Conservation (phyloP, 352 stramenopile species). For the Albugo laibachii region DNA sequence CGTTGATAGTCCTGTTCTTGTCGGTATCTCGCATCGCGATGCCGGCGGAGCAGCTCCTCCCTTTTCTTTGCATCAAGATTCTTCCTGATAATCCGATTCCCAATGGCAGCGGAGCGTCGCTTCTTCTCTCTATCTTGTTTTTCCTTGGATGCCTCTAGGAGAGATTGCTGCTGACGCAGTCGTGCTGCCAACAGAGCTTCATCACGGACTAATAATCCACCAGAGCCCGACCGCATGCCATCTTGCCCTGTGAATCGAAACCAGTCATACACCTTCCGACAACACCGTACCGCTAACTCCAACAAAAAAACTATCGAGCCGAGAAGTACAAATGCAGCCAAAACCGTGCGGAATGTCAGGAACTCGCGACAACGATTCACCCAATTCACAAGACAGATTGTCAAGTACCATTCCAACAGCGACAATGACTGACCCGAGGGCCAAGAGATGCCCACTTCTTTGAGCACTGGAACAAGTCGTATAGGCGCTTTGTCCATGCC, state of each 20-base stretch:
- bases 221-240: background rate
- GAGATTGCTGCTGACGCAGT: slow-evolving; percentile 11
- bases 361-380: slow-evolving; percentile 5
- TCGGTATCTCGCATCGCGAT: background rate
- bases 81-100: no score
- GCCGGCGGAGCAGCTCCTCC: slow-evolving; percentile 1
- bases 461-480: slow-evolving; percentile 3
- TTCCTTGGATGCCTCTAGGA: slow-evolving; percentile 2
- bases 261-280: slow-evolving; percentile 1
- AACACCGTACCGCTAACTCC: slow-evolving; percentile 6
- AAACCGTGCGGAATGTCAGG: slow-evolving; percentile 9
- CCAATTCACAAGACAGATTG: background rate
- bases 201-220: slow-evolving; percentile 9
- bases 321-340: slow-evolving; percentile 11
- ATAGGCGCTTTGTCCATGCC: slow-evolving; percentile 9
- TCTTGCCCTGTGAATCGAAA: background rate
- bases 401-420: background rate
- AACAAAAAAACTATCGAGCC: slow-evolving; percentile 13
- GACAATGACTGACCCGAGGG: no score
- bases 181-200: slow-evolving; percentile 8
- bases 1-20: background rate
- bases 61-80: no score
- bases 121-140: no score
- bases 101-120: no score
- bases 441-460: no score